Conservation (phyloP, 2,329 filamentous ascomycete species). For the Cercospora brassicicola region DNA sequence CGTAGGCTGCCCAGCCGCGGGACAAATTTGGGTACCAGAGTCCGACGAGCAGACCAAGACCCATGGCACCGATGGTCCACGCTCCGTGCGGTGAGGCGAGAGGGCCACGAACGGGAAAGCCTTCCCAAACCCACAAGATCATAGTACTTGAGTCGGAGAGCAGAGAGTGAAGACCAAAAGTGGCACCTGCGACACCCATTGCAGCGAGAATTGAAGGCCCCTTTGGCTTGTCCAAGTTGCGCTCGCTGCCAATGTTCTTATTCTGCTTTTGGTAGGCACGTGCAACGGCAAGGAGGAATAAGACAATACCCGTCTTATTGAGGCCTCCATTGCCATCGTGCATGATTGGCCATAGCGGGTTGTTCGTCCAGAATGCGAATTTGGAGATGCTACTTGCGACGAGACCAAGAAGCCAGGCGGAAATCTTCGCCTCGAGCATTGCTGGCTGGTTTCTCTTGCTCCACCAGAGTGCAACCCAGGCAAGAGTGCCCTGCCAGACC, state of each 20-base stretch:
- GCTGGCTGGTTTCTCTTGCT: conserved; percentile 72
- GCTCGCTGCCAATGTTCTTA: conserved; percentile 49
- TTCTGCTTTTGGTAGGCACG: conserved; percentile 69
- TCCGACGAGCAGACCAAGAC: conserved; percentile 73
- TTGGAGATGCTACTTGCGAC: conserved; percentile 85
- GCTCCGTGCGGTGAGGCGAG: conserved; percentile 87
- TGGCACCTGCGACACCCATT: conserved; percentile 75
- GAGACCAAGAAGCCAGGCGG: conserved; percentile 78
- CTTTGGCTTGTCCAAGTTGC: conserved; percentile 56
- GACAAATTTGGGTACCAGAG: conserved; percentile 69
- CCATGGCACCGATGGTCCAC: conserved; percentile 84
- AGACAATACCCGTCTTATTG: conserved; percentile 77
- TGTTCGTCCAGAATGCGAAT: conserved; percentile 91
- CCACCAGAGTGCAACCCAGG: conserved; percentile 80
- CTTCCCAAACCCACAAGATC: conserved; percentile 98
- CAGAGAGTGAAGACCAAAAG: conserved; percentile 89
- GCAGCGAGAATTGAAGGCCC: conserved; percentile 72
- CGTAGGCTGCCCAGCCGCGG: conserved; percentile 76
- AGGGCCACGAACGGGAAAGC: conserved; percentile 85
- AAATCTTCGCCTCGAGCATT: conserved; percentile 76
- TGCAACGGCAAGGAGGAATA: conserved; percentile 74
- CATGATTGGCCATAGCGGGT: conserved; percentile 95
- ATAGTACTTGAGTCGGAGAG: conserved; percentile 97
- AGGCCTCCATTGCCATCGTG: conserved; percentile 85
- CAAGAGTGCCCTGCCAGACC: conserved; percentile 75